Conservation (phyloP, 176 grass and related monocot species). For the Paspalum notatum region DNA sequence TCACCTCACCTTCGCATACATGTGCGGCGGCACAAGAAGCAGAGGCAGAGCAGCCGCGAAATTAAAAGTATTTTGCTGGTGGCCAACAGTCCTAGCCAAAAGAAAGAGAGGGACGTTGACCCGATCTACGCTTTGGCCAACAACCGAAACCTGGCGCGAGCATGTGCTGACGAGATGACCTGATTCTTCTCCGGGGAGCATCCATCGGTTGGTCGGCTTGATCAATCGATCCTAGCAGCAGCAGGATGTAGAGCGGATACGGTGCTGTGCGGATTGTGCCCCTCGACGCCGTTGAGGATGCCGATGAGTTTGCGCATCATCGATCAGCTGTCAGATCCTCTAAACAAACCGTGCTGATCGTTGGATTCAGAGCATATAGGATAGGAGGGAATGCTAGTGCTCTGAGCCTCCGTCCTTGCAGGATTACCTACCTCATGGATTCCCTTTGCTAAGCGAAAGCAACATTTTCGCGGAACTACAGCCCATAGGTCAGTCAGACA, state of each 20-base stretch:
- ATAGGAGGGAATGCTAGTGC: neutral
- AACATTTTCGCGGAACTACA: neutral
- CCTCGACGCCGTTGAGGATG: too few relatives aligned
- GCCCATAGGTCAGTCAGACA: neutral
- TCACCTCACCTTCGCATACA: neutral
- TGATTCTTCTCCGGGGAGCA: neutral
- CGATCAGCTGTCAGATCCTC: too few relatives aligned
- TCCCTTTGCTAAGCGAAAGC: neutral
- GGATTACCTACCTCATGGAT: neutral
- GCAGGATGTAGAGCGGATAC: too few relatives aligned
- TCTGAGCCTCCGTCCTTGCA: neutral
- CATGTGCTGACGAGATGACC: slow-evolving; percentile 24
- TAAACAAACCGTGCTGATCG: too few relatives aligned
- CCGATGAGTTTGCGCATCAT: too few relatives aligned
- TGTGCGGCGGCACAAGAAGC: neutral
- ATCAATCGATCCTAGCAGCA: neutral
- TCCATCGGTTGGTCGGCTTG: neutral
- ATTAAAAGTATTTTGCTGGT: neutral
- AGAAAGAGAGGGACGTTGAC: neutral
- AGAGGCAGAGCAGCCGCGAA: neutral
- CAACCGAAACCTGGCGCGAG: neutral
- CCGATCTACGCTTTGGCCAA: neutral
- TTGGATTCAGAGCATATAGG: neutral
- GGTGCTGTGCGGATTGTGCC: too few relatives aligned
- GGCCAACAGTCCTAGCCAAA: neutral